Evolutionary conservation across 768 basidiomycete species (phyloP).

Genomic region (Tylopilus vinaceipallidus): DNA sequence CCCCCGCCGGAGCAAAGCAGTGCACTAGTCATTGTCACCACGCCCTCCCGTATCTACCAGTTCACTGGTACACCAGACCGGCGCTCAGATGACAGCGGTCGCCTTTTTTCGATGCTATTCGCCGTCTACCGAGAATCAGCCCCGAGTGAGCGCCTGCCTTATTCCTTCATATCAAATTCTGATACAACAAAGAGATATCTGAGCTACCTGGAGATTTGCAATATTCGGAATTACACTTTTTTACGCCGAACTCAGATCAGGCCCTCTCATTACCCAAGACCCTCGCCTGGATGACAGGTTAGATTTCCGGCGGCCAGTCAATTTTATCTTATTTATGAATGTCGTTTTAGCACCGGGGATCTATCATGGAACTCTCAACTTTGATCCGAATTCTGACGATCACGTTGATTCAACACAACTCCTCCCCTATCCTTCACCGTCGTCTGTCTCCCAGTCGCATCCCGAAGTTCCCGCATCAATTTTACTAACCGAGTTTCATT

Average conservation of each 20-base stretch:
- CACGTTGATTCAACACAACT: conserved; percentile 77
- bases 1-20: conserved; percentile 60
- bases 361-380: conserved; percentile 79
- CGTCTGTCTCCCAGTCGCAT: conserved; percentile 17
- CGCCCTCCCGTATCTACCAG: conserved; percentile 87
- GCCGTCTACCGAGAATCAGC: conserved; percentile 68
- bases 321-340: conserved; percentile 3
- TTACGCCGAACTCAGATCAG: conserved; percentile 67
- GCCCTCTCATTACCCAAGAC: conserved; percentile 65
- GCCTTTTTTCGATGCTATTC: conserved; percentile 75
- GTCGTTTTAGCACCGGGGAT: conserved; percentile 69
- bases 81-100: conserved; percentile 70
- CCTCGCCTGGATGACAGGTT: conserved; percentile 92
- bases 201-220: conserved; percentile 82
- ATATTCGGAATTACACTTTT: conserved; percentile 80
- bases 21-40: conserved; percentile 77
- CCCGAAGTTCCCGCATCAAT: conserved; percentile 67
- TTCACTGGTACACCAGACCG: conserved; percentile 70
- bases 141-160: conserved; percentile 61
- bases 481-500: conserved; percentile 89
- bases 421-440: conserved; percentile 65
- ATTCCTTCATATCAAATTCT: conserved; percentile 12
- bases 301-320: conserved; percentile 13
- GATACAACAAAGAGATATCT: conserved; percentile 66
- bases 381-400: conserved; percentile 66